Percentiles rank a stretch among this genome's conserved stretches.
These are phyloP conservation scores for Craterostigma plantagineum DNA, from an alignment of 257 asterid genomes.

Conservation along the genomic window DNA sequence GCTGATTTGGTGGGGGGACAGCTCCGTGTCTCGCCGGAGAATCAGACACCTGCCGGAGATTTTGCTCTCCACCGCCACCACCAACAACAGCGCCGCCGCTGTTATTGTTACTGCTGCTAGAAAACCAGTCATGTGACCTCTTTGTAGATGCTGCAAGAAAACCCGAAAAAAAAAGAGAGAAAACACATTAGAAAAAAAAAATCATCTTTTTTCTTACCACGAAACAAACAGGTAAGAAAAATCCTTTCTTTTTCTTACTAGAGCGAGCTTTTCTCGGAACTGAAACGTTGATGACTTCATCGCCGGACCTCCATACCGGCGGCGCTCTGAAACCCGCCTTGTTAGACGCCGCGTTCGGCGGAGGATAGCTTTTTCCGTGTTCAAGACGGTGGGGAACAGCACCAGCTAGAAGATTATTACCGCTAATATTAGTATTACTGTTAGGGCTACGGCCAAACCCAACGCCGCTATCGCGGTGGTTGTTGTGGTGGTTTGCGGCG, in stretches of 20 bases:
- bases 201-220: neutral
- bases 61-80: constrained; percentile 26
- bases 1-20: no score
- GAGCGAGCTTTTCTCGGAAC: constrained; percentile 98
- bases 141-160: constrained; percentile 46
- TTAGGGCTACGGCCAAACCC: constrained; percentile 15
- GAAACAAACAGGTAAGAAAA: neutral
- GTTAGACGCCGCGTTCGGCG: constrained; percentile 25
- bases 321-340: constrained; percentile 32
- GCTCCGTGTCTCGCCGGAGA: constrained; percentile 29
- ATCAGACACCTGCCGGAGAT: constrained; percentile 25
- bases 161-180: constrained; percentile 10
- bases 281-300: constrained; percentile 82
- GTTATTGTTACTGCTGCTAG: constrained; percentile 16
- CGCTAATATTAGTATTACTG: constrained; percentile 22
- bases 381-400: neutral
- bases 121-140: constrained; percentile 85
- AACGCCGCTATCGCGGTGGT: constrained; percentile 7
- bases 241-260: constrained; percentile 17
- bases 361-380: constrained; percentile 58
- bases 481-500: constrained; percentile 8
- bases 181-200: constrained; percentile 6
- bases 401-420: constrained; percentile 20
- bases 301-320: constrained; percentile 85
- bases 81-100: no score